Base-by-base conservation (phyloP, 192 early-diverging fungal species). In the Chytriomyces sp. region DNA sequence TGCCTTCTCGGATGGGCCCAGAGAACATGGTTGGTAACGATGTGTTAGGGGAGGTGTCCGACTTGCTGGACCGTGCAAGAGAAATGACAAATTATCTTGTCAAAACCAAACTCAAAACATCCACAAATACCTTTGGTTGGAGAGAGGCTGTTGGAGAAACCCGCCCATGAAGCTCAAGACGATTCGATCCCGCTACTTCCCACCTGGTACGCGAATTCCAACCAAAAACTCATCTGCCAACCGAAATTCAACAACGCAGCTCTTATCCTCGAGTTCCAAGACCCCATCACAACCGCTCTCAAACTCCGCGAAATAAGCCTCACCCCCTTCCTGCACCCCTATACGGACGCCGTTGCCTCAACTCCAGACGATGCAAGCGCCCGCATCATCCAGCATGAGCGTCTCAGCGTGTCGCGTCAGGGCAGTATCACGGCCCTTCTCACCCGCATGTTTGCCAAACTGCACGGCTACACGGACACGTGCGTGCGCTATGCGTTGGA, bases 1-100 rank as follows among this genome's bases (percentile, higher is more conserved):
- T 81, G 19, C 81, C 78, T 12, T 26, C 17, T 10, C 65, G 65
- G 52, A 68, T 68, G 52, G 65, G 65, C 55, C 65, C 65, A 6
- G 52, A 55, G 44, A 68, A 68, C 65, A 68, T 68, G 52, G 52
- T 33, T 25, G 52, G 33, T 2, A 12, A 3, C 30, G n/a, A 37
- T 26, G n/a, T n/a, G n/a, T n/a, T n/a, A n/a, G n/a, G n/a, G n/a
- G n/a, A n/a, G n/a, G n/a, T n/a, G n/a, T n/a, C n/a, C n/a, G n/a
- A n/a, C n/a, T n/a, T n/a, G n/a, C n/a, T n/a, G n/a, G n/a, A n/a
- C n/a, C n/a, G n/a, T n/a, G n/a, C n/a, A n/a, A n/a, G n/a, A n/a
- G n/a, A n/a, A n/a, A n/a, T n/a, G n/a, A n/a, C n/a, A n/a, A n/a
- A n/a, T n/a, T n/a, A n/a, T n/a, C n/a, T n/a, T n/a, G n/a, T n/a